Base-by-base conservation (phyloP, 306 rosid species). In the Casuarina equisetifolia region DNA sequence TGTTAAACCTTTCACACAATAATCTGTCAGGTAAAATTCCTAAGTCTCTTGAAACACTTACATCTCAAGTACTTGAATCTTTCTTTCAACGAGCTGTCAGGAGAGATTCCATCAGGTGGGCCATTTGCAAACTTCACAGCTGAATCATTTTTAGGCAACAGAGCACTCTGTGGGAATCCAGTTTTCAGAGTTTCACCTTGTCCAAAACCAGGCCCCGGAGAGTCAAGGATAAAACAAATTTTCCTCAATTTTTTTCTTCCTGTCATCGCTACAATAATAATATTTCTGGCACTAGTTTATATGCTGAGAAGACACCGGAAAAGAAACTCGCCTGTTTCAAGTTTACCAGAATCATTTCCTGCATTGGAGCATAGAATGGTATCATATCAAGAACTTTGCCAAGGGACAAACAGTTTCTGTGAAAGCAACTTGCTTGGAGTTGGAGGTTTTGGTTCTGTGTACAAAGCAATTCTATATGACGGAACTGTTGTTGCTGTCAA, bases 91-190 rank as follows among this genome's bases (percentile, higher is more conserved):
- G 12, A 39, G 25, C 32, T 74, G 43, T 13, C 17, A 6, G 36
- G 70, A 13, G 69, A 57, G 39, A 44, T 74, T 58, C 77, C 77
- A 6, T n/a, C 0, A 2, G 1, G 51, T 43, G 70, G 53, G 5
- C 7, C 45, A 43, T 74, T 74, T 58, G 25, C 3, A 1, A 74
- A 74, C 77, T 58, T 74, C 44, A 74, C 69, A 43, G 20, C 13
- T 2, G 11, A 42, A 7, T 43, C 77, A 19, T 58, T 74, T 17
- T 25, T 20, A n/a, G 69, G 57, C 2, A 74, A 74, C 6, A 0
- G 5, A 5, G 53, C 49, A 32, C 55, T 74, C 3, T 58, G 77
- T 58, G 77, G 77, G 8, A 74, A 59, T 74, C n/a, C 25, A 43
- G 43, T 0, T 17, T 40, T 74, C 2, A 4, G 32, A 44, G 35